Percentiles rank a stretch among this genome's conserved stretches.
phyloP scores from a whole-genome alignment of 2,329 filamentous ascomycete genomes.

The Moelleriella libera region DNA sequence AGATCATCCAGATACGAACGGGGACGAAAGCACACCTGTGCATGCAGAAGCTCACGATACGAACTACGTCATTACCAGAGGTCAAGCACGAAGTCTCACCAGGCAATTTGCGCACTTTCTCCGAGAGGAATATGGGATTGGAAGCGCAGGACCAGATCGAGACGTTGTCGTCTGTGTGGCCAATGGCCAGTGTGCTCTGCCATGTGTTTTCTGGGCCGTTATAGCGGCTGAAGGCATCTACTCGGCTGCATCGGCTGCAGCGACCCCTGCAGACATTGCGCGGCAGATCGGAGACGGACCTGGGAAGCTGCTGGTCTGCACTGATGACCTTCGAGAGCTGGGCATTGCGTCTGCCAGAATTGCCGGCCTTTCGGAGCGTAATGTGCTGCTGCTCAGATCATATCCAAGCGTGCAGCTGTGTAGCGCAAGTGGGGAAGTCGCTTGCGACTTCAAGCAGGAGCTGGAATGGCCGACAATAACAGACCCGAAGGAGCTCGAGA shows the following conservation, averaged over 20 bases:
- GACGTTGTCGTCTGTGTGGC: slow-evolving; percentile 43
- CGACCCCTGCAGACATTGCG: slow-evolving; percentile 34
- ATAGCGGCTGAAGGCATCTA: slow-evolving; percentile 46
- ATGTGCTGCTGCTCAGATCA: slow-evolving; percentile 37
- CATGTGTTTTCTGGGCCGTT: slow-evolving; percentile 38
- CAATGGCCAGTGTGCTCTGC: slow-evolving; percentile 39
- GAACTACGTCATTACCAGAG: slow-evolving; percentile 36
- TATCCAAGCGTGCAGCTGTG: slow-evolving; percentile 12
- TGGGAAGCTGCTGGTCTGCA: slow-evolving; percentile 27
- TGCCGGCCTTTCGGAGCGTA: slow-evolving; percentile 24
- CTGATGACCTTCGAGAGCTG: slow-evolving; percentile 29
- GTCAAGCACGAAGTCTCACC: slow-evolving; percentile 29
- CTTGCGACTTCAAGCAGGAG: slow-evolving; percentile 16
- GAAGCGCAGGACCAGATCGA: slow-evolving; percentile 28
- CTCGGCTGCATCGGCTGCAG: slow-evolving; percentile 35
- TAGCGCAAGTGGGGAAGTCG: slow-evolving; percentile 10
- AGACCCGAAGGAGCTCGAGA: slow-evolving; percentile 26
- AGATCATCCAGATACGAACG: slow-evolving; percentile 9
- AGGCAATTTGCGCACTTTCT: slow-evolving; percentile 41
- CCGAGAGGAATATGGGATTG: slow-evolving; percentile 35
- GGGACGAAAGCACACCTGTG: slow-evolving; percentile 32
- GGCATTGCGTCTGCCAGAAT: slow-evolving; percentile 33
- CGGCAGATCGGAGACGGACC: slow-evolving; percentile 26
- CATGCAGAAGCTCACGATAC: slow-evolving; percentile 45
- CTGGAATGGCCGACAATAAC: slow-evolving; percentile 41